These are phyloP conservation scores for Jatropha curcas DNA, from an alignment of 345 rosid species.

Conservation along the genomic window DNA sequence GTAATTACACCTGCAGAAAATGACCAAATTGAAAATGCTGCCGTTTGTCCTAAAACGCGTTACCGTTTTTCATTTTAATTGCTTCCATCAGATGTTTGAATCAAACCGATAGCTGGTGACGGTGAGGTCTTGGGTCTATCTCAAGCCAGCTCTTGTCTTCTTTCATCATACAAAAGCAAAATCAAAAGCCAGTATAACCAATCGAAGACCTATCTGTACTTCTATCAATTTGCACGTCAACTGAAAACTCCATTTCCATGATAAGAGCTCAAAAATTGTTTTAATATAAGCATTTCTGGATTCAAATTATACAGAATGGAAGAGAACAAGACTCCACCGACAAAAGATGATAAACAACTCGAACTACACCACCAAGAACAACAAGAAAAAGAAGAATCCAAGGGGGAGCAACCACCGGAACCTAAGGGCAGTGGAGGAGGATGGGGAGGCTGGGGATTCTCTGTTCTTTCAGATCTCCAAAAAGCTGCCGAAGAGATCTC, in stretches of 20 bases:
- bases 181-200: no score
- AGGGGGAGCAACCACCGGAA: slow-evolving; percentile 6
- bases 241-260: not conserved
- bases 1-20: no score
- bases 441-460: slow-evolving; percentile 94
- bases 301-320: slow-evolving; percentile 9
- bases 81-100: not conserved
- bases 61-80: not conserved
- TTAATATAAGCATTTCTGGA: not conserved
- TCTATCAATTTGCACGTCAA: not conserved
- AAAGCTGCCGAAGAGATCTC: slow-evolving; percentile 94
- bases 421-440: slow-evolving; percentile 30
- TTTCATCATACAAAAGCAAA: not conserved
- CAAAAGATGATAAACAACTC: not conserved
- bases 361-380: not conserved
- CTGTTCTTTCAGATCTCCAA: slow-evolving; percentile 88
- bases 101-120: no score
- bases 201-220: not conserved
- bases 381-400: slow-evolving; percentile 12
- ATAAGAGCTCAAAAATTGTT: not conserved
- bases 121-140: slow-evolving; percentile 11
- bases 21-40: not conserved
- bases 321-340: slow-evolving; percentile 11
- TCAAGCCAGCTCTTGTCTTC: slow-evolving; percentile 10
- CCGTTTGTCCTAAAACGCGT: not conserved